phyloP scores from a whole-genome alignment of 331 rosid genomes.

The Rosa hybrid region DNA sequence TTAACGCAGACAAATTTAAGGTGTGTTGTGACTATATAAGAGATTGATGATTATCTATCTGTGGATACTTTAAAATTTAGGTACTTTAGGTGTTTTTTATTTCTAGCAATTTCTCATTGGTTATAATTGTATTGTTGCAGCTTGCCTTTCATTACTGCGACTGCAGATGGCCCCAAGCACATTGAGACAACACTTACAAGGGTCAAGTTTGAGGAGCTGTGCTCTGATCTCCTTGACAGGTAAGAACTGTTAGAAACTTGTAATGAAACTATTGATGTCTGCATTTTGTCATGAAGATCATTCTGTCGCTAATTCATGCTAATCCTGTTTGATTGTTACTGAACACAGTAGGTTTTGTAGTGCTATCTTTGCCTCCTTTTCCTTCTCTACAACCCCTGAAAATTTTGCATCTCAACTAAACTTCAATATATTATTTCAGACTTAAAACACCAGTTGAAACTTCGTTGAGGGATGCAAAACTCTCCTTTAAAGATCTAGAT shows the following conservation, averaged over 20 bases:
- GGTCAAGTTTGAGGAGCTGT: slow-evolving; percentile 43
- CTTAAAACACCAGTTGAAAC: slow-evolving; percentile 38
- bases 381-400: neutral
- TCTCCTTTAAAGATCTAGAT: slow-evolving; percentile 34
- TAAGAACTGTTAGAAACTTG: slow-evolving; percentile 1
- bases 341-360: neutral
- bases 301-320: neutral
- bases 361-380: neutral
- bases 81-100: neutral
- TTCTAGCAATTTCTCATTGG: neutral
- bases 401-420: no score
- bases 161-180: slow-evolving; percentile 43
- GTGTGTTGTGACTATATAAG: neutral
- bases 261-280: neutral
- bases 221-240: slow-evolving; percentile 45
- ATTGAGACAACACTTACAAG: slow-evolving; percentile 40
- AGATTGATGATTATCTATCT: neutral
- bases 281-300: neutral
- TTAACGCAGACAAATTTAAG: slow-evolving; percentile 40
- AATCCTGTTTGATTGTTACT: neutral
- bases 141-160: slow-evolving; percentile 27
- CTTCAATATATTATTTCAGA: slow-evolving; percentile 12
- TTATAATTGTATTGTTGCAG: slow-evolving; percentile 2
- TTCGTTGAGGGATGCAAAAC: slow-evolving; percentile 44
- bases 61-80: neutral